Evolutionary conservation across 164 flowering plant genomes (phyloP).

Genomic region (Macadamia tetraphylla): DNA sequence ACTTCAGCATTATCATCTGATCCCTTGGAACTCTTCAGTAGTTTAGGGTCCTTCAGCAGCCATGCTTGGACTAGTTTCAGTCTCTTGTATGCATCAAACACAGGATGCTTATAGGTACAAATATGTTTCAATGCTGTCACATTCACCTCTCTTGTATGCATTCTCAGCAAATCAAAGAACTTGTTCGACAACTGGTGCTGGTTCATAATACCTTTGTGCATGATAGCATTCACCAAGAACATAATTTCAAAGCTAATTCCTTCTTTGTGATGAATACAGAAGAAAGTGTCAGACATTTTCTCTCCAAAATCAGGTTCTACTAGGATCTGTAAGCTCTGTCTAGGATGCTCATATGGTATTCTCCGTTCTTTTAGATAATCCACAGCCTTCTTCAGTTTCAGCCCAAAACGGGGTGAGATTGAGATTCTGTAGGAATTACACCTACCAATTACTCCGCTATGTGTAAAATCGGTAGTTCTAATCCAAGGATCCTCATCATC

Average conservation of each 20-base stretch:
- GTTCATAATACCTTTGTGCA: conserved; percentile 76
- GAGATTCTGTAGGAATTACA: conserved; percentile 59
- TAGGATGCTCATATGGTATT: conserved; percentile 24
- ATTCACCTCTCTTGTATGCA: conserved; percentile 45
- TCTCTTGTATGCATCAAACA: conserved; percentile 52
- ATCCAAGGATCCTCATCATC: conserved; percentile 99
- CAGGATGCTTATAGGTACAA: conserved; percentile 46
- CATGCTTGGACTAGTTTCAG: conserved; percentile 57
- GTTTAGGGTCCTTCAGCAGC: conserved; percentile 65
- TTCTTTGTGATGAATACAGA: conserved; percentile 36
- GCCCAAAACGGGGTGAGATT: conserved; percentile 60
- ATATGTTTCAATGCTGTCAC: conserved; percentile 63
- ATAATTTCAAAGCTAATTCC: conserved; percentile 57
- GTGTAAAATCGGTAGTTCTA: conserved; percentile 81
- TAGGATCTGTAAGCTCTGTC: conserved; percentile 23
- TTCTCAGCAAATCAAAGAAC: conserved; percentile 57
- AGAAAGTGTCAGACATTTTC: conserved; percentile 46
- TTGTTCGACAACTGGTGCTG: conserved; percentile 58
- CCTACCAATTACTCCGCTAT: conserved; percentile 74
- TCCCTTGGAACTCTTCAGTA: conserved; percentile 28
- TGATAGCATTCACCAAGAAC: conserved; percentile 67
- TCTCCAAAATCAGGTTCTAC: conserved; percentile 66
- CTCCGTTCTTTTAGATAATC: conserved; percentile 45
- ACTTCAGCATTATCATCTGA: conserved; percentile 56
- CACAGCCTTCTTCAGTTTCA: conserved; percentile 37